These are phyloP conservation scores for Solanum paucissectum DNA, from an alignment of 257 asterid genomes.

Conservation along the genomic window DNA sequence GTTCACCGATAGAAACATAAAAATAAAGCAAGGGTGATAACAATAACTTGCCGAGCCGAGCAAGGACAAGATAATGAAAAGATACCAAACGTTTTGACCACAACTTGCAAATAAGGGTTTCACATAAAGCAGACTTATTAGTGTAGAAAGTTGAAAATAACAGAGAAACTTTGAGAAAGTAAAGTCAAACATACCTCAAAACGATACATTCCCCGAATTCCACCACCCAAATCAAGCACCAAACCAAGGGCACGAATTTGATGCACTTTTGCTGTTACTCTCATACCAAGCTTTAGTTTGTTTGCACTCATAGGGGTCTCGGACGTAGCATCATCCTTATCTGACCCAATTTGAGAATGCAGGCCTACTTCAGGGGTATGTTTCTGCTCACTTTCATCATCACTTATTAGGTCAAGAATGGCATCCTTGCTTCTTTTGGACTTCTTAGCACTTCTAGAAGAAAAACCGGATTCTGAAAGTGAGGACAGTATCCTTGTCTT, in stretches of 20 bases:
- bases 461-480: neutral
- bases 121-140: neutral
- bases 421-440: neutral
- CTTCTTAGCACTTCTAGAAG: conserved; percentile 3
- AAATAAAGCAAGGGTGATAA: neutral
- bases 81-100: neutral
- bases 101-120: neutral
- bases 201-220: conserved; percentile 70
- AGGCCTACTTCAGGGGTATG: neutral
- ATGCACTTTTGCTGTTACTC: conserved; percentile 66
- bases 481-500: neutral
- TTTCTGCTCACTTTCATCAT: conserved; percentile 5
- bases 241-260: conserved; percentile 78
- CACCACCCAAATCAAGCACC: conserved; percentile 86
- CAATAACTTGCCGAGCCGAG: neutral
- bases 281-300: conserved; percentile 63
- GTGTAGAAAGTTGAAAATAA: neutral
- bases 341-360: neutral
- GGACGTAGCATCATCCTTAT: conserved; percentile 13
- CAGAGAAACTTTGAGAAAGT: neutral
- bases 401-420: neutral
- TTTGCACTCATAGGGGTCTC: conserved; percentile 37
- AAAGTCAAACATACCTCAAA: conserved; percentile 54
- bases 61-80: neutral
- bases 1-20: neutral